Conservation (phyloP, 129 eudicot species). For the Smallanthus sonchifolius region DNA sequence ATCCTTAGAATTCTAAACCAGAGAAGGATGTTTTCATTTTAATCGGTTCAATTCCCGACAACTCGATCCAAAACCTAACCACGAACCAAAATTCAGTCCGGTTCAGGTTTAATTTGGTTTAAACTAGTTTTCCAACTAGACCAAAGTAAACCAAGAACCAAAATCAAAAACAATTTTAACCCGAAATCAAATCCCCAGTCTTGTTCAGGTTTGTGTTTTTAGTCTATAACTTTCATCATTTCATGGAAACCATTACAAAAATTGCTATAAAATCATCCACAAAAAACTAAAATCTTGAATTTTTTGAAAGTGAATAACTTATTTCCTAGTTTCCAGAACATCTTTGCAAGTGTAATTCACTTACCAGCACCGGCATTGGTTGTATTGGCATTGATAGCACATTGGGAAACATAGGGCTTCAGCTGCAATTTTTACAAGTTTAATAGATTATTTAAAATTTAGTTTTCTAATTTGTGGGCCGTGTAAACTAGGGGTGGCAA, state of each 20-base stretch:
- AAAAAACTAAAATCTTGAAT: background rate
- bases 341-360: background rate
- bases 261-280: background rate
- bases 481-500: background rate
- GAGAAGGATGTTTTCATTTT: background rate
- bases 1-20: background rate
- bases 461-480: background rate
- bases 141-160: background rate
- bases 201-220: too few species aligned
- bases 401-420: slow-evolving; percentile 36
- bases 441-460: background rate
- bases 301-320: background rate
- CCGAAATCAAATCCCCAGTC: background rate
- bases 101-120: too few species aligned
- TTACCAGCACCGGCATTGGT: slow-evolving; percentile 12
- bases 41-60: background rate
- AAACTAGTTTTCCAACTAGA: background rate
- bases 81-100: too few species aligned
- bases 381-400: slow-evolving; percentile 21
- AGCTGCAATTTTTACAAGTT: slow-evolving; percentile 18
- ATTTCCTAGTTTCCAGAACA: background rate
- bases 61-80: background rate
- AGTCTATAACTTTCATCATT: background rate
- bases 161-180: background rate
- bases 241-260: background rate